phyloP scores from a whole-genome alignment of 805 yeast species.

The Starmerella vaccinii region DNA sequence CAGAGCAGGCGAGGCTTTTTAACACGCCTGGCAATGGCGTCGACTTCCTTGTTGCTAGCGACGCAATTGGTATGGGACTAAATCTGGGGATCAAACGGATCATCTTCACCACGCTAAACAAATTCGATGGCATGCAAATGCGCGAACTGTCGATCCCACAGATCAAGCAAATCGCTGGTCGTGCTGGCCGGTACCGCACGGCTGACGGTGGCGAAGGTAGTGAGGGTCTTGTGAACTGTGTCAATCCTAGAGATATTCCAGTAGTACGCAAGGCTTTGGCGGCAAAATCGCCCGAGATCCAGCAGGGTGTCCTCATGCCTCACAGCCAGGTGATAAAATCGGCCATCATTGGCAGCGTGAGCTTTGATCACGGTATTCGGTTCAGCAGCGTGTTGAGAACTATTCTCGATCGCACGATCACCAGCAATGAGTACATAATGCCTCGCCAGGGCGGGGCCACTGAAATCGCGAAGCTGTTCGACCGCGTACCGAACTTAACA shows the following conservation, averaged over 20 bases:
- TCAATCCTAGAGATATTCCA: not conserved
- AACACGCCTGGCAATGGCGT: conserved; percentile 56
- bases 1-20: conserved; percentile 69
- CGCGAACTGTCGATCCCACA: conserved; percentile 48
- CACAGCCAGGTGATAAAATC: conserved; percentile 62
- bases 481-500: conserved; percentile 36
- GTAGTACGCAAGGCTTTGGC: conserved; percentile 16
- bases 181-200: conserved; percentile 76
- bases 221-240: conserved; percentile 21
- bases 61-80: conserved; percentile 96
- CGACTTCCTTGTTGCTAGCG: conserved; percentile 85
- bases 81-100: conserved; percentile 75
- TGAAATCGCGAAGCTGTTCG: conserved; percentile 38
- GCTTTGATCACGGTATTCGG: conserved; percentile 27
- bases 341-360: conserved; percentile 45
- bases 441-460: conserved; percentile 8
- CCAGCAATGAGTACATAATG: conserved; percentile 9
- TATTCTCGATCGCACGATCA: not conserved
- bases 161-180: conserved; percentile 86
- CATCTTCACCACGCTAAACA: conserved; percentile 55
- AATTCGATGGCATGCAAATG: conserved; percentile 55
- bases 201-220: conserved; percentile 39
- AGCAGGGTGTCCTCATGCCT: conserved; percentile 70
- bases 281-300: conserved; percentile 29
- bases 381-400: conserved; percentile 14